phyloP scores from a whole-genome alignment of 2,329 filamentous ascomycete species.

The Botryosphaeria dothidea region DNA sequence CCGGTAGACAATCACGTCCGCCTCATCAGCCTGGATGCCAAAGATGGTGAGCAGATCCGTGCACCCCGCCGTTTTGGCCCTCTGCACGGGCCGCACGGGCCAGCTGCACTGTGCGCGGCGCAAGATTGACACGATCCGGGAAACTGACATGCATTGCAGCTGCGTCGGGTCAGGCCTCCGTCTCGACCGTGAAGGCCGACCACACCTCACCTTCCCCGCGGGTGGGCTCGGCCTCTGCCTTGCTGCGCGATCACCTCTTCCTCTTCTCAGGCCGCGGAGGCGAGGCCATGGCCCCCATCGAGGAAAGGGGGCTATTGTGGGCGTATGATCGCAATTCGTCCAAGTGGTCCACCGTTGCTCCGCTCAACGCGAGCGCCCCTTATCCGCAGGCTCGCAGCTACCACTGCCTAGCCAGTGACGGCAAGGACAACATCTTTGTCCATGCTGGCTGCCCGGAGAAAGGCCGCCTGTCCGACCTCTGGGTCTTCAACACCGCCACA shows the following conservation, averaged over 20 bases:
- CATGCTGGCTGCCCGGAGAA: conserved; percentile 72
- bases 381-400: conserved; percentile 69
- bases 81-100: neutral
- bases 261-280: conserved; percentile 79
- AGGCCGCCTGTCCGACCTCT: conserved; percentile 69
- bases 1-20: conserved; percentile 75
- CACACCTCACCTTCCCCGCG: conserved; percentile 60
- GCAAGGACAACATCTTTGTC: conserved; percentile 69
- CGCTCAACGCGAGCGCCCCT: conserved; percentile 48
- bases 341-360: conserved; percentile 66
- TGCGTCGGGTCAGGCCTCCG: neutral
- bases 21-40: conserved; percentile 45
- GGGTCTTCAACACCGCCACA: conserved; percentile 71
- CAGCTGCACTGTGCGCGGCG: neutral
- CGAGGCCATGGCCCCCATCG: conserved; percentile 66
- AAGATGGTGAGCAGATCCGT: conserved; percentile 1
- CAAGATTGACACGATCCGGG: neutral
- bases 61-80: neutral
- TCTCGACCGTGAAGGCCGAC: conserved; percentile 18
- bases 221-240: conserved; percentile 71
- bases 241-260: conserved; percentile 71
- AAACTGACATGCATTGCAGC: conserved; percentile 21
- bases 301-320: conserved; percentile 77
- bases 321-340: conserved; percentile 66
- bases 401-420: conserved; percentile 66